A percentile compares a stretch with the other conserved stretches of the same genome.
These are phyloP conservation scores for Phyllosticta citrichinensis DNA, from an alignment of 2,329 filamentous ascomycete species.

Conservation along the genomic window DNA sequence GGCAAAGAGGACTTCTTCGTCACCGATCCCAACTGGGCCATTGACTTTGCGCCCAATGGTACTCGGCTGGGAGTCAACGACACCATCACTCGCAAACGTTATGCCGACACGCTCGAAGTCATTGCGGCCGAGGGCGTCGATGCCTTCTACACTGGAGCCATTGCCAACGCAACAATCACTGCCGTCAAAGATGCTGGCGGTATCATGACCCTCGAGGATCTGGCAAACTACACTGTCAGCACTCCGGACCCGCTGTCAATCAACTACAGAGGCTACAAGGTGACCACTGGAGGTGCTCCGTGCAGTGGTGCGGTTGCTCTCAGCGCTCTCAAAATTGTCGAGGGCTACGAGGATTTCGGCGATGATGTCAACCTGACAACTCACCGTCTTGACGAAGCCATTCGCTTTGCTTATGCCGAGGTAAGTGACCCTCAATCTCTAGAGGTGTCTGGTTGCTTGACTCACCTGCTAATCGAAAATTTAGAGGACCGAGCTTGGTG, in stretches of 20 bases:
- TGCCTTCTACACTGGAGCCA: constrained; percentile 62
- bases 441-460: too few relatives aligned
- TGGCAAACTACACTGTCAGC: constrained; percentile 61
- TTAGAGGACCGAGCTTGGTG: constrained; percentile 63
- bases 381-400: constrained; percentile 78
- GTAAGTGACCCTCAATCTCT: constrained; percentile 4
- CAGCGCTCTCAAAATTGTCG: constrained; percentile 70
- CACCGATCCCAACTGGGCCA: constrained; percentile 67
- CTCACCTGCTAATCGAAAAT: not conserved
- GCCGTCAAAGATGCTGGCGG: constrained; percentile 61
- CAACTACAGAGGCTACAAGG: constrained; percentile 52
- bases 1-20: constrained; percentile 55
- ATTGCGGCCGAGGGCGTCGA: constrained; percentile 65
- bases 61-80: constrained; percentile 62
- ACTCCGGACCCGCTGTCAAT: constrained; percentile 50
- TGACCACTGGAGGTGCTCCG: constrained; percentile 63
- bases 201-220: constrained; percentile 74
- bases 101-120: constrained; percentile 66
- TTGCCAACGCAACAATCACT: constrained; percentile 64
- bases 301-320: constrained; percentile 69
- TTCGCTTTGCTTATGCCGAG: constrained; percentile 75
- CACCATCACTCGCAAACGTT: constrained; percentile 68
- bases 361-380: constrained; percentile 56
- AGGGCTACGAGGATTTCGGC: constrained; percentile 60
- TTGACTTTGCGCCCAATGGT: constrained; percentile 82